Percentiles rank a stretch among this genome's conserved stretches.
Conservation (phyloP, 2,329 filamentous ascomycete genomes). For the Venturia aucupariae region DNA sequence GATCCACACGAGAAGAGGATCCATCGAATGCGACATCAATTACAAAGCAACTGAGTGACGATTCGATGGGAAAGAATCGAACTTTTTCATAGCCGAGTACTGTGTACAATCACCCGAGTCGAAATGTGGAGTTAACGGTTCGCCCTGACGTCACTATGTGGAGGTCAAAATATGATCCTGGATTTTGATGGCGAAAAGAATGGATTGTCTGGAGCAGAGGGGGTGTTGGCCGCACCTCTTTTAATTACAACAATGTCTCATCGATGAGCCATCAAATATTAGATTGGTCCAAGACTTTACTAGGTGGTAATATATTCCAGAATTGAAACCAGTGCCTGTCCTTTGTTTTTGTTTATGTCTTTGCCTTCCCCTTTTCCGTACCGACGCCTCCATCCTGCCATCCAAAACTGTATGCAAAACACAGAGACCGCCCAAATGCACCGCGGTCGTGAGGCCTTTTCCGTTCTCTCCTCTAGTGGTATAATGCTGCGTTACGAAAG, state of each 20-base stretch:
- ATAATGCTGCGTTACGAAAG: slow-evolving; percentile 2
- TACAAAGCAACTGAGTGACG: slow-evolving; percentile 2
- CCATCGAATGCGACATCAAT: neutral
- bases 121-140: neutral
- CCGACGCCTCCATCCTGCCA: neutral
- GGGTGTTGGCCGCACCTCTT: no score
- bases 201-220: no score
- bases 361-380: neutral
- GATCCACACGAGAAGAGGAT: neutral
- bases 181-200: neutral
- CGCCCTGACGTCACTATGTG: neutral
- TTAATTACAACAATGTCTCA: no score
- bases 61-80: neutral
- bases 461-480: neutral
- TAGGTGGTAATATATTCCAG: neutral
- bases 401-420: neutral
- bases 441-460: neutral
- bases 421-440: neutral
- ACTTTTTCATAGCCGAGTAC: neutral
- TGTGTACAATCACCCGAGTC: neutral
- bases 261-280: no score
- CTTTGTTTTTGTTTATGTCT: neutral
- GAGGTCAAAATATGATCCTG: neutral
- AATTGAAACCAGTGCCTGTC: neutral
- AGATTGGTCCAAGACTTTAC: no score